phyloP scores from a whole-genome alignment of 441 rosid genomes.

The Isatis lusitanica region DNA sequence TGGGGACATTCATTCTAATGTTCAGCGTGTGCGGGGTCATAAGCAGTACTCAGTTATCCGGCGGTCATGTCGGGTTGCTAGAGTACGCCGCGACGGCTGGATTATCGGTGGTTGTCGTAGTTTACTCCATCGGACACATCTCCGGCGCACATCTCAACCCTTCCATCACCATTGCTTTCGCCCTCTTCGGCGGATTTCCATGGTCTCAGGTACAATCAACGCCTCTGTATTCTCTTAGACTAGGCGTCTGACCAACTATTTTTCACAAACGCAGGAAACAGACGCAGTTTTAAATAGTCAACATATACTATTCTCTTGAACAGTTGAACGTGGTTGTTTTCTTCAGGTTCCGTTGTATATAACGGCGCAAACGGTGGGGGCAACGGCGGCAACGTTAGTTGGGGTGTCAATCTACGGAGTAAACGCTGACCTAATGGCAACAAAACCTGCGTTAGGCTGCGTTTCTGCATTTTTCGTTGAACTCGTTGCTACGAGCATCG shows the following conservation, averaged over 20 bases:
- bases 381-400: slow-evolving; percentile 54
- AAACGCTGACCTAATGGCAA: slow-evolving; percentile 50
- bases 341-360: slow-evolving; percentile 73
- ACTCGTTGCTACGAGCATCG: slow-evolving; percentile 61
- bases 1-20: slow-evolving; percentile 74
- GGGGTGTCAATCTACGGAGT: slow-evolving; percentile 56
- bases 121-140: slow-evolving; percentile 67
- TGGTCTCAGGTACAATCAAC: slow-evolving; percentile 58
- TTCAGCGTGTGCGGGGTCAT: slow-evolving; percentile 67
- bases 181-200: slow-evolving; percentile 63
- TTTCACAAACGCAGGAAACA: not conserved
- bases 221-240: not conserved
- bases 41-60: slow-evolving; percentile 50
- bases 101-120: slow-evolving; percentile 54
- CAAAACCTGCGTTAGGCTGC: slow-evolving; percentile 52
- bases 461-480: slow-evolving; percentile 76
- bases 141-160: slow-evolving; percentile 92
- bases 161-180: slow-evolving; percentile 74
- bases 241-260: not conserved
- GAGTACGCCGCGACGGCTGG: slow-evolving; percentile 78
- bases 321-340: not conserved
- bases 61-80: slow-evolving; percentile 61
- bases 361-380: slow-evolving; percentile 63
- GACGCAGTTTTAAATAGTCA: no score
- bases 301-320: no score